Base-by-base conservation (phyloP, 352 stramenopile genomes). In the Discostella stelligera region DNA sequence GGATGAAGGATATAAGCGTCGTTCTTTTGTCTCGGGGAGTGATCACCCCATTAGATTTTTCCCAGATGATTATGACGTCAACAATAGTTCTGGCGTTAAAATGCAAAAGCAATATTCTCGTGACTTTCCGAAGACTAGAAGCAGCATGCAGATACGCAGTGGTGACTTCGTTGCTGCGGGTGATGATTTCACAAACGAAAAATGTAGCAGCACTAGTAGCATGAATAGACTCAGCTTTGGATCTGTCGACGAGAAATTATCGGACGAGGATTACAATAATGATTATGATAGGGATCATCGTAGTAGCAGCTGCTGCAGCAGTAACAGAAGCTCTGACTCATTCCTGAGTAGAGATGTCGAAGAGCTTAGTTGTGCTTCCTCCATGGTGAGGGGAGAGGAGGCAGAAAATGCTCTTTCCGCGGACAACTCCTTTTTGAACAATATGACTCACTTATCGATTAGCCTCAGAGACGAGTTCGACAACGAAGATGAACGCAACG, bases 391-490 rank as follows among this genome's bases (percentile, higher is more conserved):
- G 49, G n/a, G 7, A 56, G 49, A 56, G n/a, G 49, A 27, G n/a
- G n/a, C 7, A 56, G 21, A 56, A 13, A 27, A 56, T 56, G 49
- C 49, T 11, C n/a, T 27, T 56, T 9, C n/a, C n/a, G n/a, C 49
- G 8, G n/a, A 27, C 4, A 11, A 21, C 14, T 27, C 21, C 11
- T 27, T 21, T 56, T 27, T 56, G 21, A 49, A 66, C 52, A 32
- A 66, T 60, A 48, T 48, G 20, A 56, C 66, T 0, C 66, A 73
- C 21, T 59, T 73, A n/a, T 63, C 48, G 1, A 73, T 73, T 37
- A 64, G 55, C 27, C 37, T 64, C 0, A 23, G 55, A 44, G 55
- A 64, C 27, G 55, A 64, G 53, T 21, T 21, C n/a, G 53, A 27
- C 20, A 37, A 55, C 14, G 48, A 27, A 4, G 48, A 8, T 25